phyloP scores from a whole-genome alignment of 179 eudicot species.

The Heliamphora pulchella region DNA sequence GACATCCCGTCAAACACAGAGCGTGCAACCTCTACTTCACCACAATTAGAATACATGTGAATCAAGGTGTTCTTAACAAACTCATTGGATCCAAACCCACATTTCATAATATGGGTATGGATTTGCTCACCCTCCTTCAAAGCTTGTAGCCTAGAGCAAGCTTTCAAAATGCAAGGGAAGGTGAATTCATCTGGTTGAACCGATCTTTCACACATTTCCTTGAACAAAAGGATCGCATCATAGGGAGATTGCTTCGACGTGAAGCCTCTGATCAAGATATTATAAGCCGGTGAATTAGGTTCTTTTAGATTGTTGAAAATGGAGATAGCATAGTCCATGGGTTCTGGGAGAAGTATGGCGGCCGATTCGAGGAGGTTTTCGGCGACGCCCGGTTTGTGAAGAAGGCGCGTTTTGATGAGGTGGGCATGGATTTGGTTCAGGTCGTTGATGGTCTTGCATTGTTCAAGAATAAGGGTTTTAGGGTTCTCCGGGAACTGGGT shows the following conservation, averaged over 20 bases:
- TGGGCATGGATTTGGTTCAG: conserved; percentile 38
- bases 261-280: conserved; percentile 30
- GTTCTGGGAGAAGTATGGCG: conserved; percentile 25
- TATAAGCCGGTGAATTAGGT: conserved; percentile 27
- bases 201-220: conserved; percentile 24
- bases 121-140: conserved; percentile 31
- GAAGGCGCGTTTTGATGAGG: conserved; percentile 32
- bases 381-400: conserved; percentile 26
- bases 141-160: conserved; percentile 29
- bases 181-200: conserved; percentile 29
- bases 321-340: conserved; percentile 32
- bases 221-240: conserved; percentile 26
- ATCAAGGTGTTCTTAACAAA: conserved; percentile 31
- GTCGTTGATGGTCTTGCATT: conserved; percentile 36
- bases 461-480: conserved; percentile 32
- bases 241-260: conserved; percentile 21
- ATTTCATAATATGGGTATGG: conserved; percentile 25
- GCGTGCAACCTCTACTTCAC: conserved; percentile 28
- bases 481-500: conserved; percentile 30
- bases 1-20: conserved; percentile 32
- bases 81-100: conserved; percentile 20
- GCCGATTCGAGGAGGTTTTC: conserved; percentile 40
- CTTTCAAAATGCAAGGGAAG: conserved; percentile 29
- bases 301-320: conserved; percentile 26
- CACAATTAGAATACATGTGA: conserved; percentile 30